phyloP scores from a whole-genome alignment of 2,329 filamentous ascomycete species.

The Dichotomopilus funicola region DNA sequence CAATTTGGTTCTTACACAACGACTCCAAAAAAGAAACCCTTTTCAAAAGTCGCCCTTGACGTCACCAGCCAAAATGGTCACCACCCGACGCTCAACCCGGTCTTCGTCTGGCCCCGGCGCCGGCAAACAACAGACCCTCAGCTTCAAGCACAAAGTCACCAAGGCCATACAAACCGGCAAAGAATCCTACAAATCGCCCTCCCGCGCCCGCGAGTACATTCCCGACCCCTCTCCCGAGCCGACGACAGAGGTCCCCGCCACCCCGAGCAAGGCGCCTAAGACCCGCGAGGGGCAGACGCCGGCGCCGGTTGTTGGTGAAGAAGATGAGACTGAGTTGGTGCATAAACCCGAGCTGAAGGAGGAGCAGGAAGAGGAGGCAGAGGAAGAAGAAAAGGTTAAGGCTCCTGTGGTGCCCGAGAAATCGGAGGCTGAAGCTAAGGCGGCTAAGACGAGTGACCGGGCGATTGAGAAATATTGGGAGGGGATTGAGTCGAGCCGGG shows the following conservation, averaged over 20 bases:
- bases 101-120: constrained; percentile 27
- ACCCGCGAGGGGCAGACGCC: too few species aligned
- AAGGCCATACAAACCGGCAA: constrained; percentile 43
- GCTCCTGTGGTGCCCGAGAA: not conserved
- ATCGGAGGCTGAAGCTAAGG: constrained; percentile 23
- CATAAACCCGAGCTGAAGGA: constrained; percentile 6
- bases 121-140: constrained; percentile 49
- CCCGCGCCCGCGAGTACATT: constrained; percentile 31
- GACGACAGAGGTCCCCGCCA: not conserved
- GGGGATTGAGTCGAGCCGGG: constrained; percentile 60
- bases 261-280: too few species aligned
- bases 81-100: constrained; percentile 41
- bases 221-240: constrained; percentile 13
- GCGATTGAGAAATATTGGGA: constrained; percentile 76
- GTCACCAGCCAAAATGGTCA: constrained; percentile 36
- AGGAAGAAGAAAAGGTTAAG: not conserved
- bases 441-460: constrained; percentile 51
- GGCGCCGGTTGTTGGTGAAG: too few species aligned
- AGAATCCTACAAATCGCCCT: constrained; percentile 28
- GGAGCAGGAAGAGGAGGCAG: constrained; percentile 6
- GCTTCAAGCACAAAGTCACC: constrained; percentile 52
- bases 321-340: too few species aligned
- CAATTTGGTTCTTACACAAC: too few species aligned
- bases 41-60: constrained; percentile 11
- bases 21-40: not conserved